Conservation (phyloP, 805 yeast genomes). For the Candida anglica region DNA sequence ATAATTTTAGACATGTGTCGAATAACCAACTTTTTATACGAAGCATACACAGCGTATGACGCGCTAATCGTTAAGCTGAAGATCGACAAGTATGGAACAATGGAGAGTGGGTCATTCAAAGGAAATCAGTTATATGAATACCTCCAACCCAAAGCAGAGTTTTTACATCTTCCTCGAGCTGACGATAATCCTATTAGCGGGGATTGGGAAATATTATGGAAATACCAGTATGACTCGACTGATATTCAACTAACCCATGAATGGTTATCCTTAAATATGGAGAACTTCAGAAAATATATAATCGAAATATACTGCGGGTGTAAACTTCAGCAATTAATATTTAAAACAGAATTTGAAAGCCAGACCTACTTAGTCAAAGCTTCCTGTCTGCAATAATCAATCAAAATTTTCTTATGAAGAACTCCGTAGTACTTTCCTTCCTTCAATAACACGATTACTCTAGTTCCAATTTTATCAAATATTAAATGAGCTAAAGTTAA, state of each 20-base stretch:
- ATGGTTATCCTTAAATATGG: conserved; percentile 6
- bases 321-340: conserved; percentile 6
- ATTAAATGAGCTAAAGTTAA: conserved; percentile 47
- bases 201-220: no score
- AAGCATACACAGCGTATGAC: conserved; percentile 8
- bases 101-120: conserved; percentile 6
- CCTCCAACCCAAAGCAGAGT: no score
- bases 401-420: conserved; percentile 49
- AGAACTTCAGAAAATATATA: conserved; percentile 8
- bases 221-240: no score
- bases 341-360: not conserved
- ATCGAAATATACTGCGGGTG: conserved; percentile 7
- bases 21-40: conserved; percentile 12
- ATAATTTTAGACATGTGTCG: conserved; percentile 7
- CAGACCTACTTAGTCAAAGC: conserved; percentile 3
- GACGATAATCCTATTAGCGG: no score
- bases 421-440: conserved; percentile 49
- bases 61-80: conserved; percentile 6
- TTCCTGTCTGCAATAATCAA: conserved; percentile 35
- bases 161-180: no score
- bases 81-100: conserved; percentile 8
- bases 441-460: conserved; percentile 43
- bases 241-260: conserved; percentile 4
- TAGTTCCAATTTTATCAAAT: conserved; percentile 48
- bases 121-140: no score